These are phyloP conservation scores for Neonectria sp. DNA, from an alignment of 2,329 filamentous ascomycete genomes.

Conservation along the genomic window DNA sequence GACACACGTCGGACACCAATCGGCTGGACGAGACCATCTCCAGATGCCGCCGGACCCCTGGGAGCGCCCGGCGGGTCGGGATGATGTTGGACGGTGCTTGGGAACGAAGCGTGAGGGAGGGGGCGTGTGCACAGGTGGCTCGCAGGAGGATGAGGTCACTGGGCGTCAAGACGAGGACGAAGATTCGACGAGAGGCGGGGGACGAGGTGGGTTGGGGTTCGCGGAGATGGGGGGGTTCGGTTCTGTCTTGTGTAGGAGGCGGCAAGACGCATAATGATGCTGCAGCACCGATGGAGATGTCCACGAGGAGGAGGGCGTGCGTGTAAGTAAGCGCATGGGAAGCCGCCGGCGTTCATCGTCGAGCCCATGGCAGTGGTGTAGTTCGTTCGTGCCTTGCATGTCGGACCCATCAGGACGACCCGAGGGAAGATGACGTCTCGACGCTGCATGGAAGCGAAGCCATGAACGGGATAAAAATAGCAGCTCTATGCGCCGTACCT, in stretches of 20 bases:
- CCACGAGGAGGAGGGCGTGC: conserved; percentile 6
- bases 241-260: conserved; percentile 13
- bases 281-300: conserved; percentile 23
- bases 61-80: conserved; percentile 12
- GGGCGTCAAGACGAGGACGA: conserved; percentile 31
- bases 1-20: conserved; percentile 31
- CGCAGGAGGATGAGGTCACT: conserved; percentile 36
- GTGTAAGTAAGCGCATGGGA: background rate
- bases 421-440: conserved; percentile 14
- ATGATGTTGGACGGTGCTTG: conserved; percentile 2
- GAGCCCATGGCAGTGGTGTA: conserved; percentile 12
- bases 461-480: conserved; percentile 16
- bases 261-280: conserved; percentile 41
- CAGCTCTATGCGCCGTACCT: conserved; percentile 1
- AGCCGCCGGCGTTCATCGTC: conserved; percentile 17
- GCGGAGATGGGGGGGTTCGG: background rate
- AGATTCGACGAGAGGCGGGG: conserved; percentile 18
- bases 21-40: conserved; percentile 33
- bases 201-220: background rate
- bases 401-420: background rate
- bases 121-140: conserved; percentile 11
- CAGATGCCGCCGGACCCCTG: conserved; percentile 35
- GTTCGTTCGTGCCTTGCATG: conserved; percentile 22
- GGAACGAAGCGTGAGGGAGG: conserved; percentile 5
- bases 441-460: conserved; percentile 13